Base-by-base conservation (phyloP, 2,329 filamentous ascomycete species). In the Fusarium abutilonis region DNA sequence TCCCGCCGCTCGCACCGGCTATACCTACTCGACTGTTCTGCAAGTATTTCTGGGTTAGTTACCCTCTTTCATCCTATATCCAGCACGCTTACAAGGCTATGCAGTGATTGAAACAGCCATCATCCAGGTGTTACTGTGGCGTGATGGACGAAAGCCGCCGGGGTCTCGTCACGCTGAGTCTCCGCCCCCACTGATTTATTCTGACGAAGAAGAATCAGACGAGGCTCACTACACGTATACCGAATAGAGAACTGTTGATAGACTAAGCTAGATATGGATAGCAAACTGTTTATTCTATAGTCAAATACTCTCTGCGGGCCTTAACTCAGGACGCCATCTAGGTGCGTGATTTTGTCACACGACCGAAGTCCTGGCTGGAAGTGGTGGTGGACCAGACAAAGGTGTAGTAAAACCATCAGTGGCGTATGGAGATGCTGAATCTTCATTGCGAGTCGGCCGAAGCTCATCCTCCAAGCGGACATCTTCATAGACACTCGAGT, bases 401-500 rank as follows among this genome's bases (percentile, higher is more conserved):
- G 60, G 41, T 2, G 60, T 64, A 9, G 26, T 47, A 6, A 47
- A 61, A 15, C 40, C 44, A 14, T 55, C 55, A 2, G 50, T 19
- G 14, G 28, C 13, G 19, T 51, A 49, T 6, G 53, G 36, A 9
- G 46, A 50, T 13, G 38, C 36, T 0, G 39, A 21, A 1, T 63
- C 53, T 23, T 49, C 52, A 14, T 60, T 44, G 9, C 45, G 39
- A 11, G 45, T 38, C 6, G 6, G 23, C 23, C 15, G 28, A 9
- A 49, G 38, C 1, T 39, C 48, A 9, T 55, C 47, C 5, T 63
- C 54, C 11, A 44, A 19, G 1, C 35, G 46, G 4, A 58, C 47
- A 38, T 64, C 65, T 15, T 68, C 55, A 11, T 68, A 68, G 3
- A 59, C 36, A 14, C 63, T 66, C 2, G 42, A 50, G 7, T 58